Evolutionary conservation across 306 rosid species (phyloP).

Genomic region (Gastrolobium villosum): DNA sequence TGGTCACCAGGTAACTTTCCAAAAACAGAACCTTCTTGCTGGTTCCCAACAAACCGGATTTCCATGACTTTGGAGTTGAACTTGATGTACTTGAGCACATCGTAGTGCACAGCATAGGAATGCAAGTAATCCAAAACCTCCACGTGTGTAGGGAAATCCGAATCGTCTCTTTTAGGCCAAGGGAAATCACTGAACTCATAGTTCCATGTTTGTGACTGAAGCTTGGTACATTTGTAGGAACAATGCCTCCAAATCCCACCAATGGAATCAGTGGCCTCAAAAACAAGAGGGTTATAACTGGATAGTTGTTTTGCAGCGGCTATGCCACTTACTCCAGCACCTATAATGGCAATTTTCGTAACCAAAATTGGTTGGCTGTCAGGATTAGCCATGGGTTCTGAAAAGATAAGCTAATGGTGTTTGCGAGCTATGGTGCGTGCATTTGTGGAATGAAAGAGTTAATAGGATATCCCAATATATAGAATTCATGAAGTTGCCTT

Average conservation of each 20-base stretch:
- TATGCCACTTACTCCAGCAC: slow-evolving; percentile 80
- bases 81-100: slow-evolving; percentile 58
- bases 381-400: slow-evolving; percentile 26
- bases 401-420: no score
- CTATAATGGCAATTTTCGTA: slow-evolving; percentile 66
- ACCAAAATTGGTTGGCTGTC: slow-evolving; percentile 20
- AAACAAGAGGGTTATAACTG: slow-evolving; percentile 63
- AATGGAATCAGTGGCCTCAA: slow-evolving; percentile 71
- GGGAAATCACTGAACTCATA: slow-evolving; percentile 82
- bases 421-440: no score
- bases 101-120: slow-evolving; percentile 62
- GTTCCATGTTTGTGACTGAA: slow-evolving; percentile 63
- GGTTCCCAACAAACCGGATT: slow-evolving; percentile 51
- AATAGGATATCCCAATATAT: no score
- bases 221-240: slow-evolving; percentile 67
- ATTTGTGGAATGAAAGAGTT: no score
- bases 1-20: slow-evolving; percentile 33
- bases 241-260: slow-evolving; percentile 87
- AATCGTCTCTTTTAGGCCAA: slow-evolving; percentile 62
- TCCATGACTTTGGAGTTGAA: slow-evolving; percentile 69
- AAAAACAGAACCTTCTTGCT: slow-evolving; percentile 13
- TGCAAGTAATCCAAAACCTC: slow-evolving; percentile 63
- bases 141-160: slow-evolving; percentile 55
- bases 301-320: slow-evolving; percentile 71
- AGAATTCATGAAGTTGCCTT: no score